Conservation (phyloP, 176 grass and related monocot genomes). For the Pharus latifolius region DNA sequence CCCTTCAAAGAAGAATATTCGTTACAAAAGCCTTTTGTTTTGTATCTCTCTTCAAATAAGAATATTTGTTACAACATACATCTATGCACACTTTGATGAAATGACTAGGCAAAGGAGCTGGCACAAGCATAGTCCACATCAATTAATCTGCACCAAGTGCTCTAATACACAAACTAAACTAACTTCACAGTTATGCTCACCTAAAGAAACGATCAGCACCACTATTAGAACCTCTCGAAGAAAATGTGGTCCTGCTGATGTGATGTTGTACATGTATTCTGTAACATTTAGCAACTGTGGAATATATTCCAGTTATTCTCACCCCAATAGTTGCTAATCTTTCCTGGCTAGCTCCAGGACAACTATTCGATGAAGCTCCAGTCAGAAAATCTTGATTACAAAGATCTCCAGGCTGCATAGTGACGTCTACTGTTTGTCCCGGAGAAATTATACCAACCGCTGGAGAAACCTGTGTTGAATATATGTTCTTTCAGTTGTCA, state of each 20-base stretch:
- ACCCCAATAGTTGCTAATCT: conserved; percentile 26
- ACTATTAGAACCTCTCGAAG: conserved; percentile 6
- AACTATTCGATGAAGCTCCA: conserved; percentile 14
- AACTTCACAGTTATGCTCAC: neutral
- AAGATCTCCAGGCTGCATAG: conserved; percentile 34
- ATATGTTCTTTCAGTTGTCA: conserved; percentile 11
- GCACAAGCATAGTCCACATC: too few relatives aligned
- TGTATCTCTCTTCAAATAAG: neutral
- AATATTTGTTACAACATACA: conserved; percentile 14
- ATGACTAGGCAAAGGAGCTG: neutral
- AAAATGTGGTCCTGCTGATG: conserved; percentile 15
- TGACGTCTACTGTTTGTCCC: conserved; percentile 41
- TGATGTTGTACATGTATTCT: conserved; percentile 30
- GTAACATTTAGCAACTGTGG: conserved; percentile 14
- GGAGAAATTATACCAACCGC: conserved; percentile 57
- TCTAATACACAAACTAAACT: neutral
- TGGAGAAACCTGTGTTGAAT: conserved; percentile 48
- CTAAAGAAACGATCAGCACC: neutral
- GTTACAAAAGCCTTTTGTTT: too few relatives aligned
- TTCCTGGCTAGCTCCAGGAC: conserved; percentile 22
- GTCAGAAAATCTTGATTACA: conserved; percentile 13
- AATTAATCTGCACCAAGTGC: neutral
- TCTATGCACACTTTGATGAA: conserved; percentile 15
- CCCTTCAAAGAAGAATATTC: too few relatives aligned
- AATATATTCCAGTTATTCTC: conserved; percentile 37